phyloP scores from a whole-genome alignment of 805 yeast species.

The Yamadazyma scolyti region DNA sequence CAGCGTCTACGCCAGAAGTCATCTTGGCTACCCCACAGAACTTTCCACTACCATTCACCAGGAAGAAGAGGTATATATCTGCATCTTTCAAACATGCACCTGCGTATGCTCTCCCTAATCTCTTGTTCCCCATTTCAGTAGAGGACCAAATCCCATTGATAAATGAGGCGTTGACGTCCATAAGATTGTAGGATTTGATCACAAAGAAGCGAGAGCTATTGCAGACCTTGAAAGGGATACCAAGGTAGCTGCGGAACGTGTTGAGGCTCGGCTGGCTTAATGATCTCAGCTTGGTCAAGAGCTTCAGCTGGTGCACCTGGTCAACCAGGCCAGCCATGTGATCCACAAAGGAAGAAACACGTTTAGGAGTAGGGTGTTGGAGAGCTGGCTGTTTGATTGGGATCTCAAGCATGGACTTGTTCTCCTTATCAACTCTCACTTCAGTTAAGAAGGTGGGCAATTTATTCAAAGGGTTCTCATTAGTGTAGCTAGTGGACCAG shows the following conservation, averaged over 20 bases:
- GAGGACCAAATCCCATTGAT: conserved; percentile 55
- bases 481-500: conserved; percentile 15
- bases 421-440: too few relatives aligned
- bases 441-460: too few relatives aligned
- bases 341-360: too few relatives aligned
- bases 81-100: conserved; percentile 14
- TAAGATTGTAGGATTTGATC: conserved; percentile 49
- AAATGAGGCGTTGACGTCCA: conserved; percentile 49
- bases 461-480: conserved; percentile 1
- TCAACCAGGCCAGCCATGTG: too few relatives aligned
- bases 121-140: conserved; percentile 52
- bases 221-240: conserved; percentile 4
- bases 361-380: too few relatives aligned
- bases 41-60: conserved; percentile 55
- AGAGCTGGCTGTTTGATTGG: too few relatives aligned
- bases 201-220: conserved; percentile 38
- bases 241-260: conserved; percentile 9
- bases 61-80: conserved; percentile 47
- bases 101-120: conserved; percentile 44
- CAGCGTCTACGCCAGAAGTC: conserved; percentile 34
- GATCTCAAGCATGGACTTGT: too few relatives aligned
- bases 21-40: conserved; percentile 60
- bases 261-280: neutral
- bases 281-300: too few relatives aligned
- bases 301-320: too few relatives aligned